Evolutionary conservation across 2,329 filamentous ascomycete genomes (phyloP).

Genomic region (Pseudocercospora cruenta): DNA sequence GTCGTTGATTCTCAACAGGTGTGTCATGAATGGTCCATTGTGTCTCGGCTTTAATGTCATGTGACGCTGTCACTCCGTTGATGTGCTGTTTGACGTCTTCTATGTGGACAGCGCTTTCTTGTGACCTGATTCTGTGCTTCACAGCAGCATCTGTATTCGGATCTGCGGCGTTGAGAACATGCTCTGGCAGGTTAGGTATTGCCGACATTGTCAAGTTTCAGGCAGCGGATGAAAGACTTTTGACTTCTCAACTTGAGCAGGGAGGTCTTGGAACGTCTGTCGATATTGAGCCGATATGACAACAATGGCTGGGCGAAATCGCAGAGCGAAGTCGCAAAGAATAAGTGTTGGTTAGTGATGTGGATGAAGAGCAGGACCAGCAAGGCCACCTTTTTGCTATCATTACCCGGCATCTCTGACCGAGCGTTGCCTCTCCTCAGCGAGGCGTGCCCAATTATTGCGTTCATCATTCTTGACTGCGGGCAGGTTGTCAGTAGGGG

Average conservation of each 20-base stretch:
- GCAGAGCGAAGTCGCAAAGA: too few relatives aligned
- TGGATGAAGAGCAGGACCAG: not conserved
- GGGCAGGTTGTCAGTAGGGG: not conserved
- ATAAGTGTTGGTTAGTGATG: not conserved
- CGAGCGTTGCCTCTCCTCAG: not conserved
- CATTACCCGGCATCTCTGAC: conserved; percentile 3
- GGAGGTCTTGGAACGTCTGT: not conserved
- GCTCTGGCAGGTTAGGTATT: conserved; percentile 37
- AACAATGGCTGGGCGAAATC: not conserved
- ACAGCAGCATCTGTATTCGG: conserved; percentile 25
- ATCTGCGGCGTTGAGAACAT: conserved; percentile 18
- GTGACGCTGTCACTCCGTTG: conserved; percentile 8
- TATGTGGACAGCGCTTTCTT: conserved; percentile 20
- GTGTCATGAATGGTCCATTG: conserved; percentile 41
- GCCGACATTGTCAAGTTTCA: conserved; percentile 38
- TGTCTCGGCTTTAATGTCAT: not conserved
- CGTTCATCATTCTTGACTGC: not conserved
- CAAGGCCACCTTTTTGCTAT: not conserved
- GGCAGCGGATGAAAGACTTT: too few relatives aligned
- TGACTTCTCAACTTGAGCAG: not conserved
- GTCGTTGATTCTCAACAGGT: conserved; percentile 48
- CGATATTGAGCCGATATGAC: not conserved
- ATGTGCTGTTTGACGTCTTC: conserved; percentile 22
- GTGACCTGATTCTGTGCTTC: conserved; percentile 26
- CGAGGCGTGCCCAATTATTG: not conserved